Evolutionary conservation across 2,329 filamentous ascomycete genomes (phyloP), one percentile per base, ranked within the genome.

Genomic region (Chlorencoelia australis): DNA sequence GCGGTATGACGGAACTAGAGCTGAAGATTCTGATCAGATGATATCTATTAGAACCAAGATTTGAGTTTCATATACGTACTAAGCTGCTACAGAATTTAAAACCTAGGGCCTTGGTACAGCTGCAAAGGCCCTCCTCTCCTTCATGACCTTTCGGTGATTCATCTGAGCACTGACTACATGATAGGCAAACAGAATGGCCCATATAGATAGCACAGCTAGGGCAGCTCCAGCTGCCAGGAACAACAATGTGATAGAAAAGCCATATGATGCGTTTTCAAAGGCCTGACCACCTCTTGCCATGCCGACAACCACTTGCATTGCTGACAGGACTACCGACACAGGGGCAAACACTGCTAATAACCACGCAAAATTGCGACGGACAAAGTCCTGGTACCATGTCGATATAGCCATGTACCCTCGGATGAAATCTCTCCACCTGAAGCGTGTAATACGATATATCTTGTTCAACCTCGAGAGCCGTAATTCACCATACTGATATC

Each of bases 221-320:
- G 22, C 37, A 8, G 29, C 41, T 15, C 37, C 37, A 15, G 29
- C 29, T 17, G 25, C 33, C 5, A 39, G 2, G 13, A 45, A 31
- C n/a, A 43, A 35, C 14, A 32, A 37, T 18, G 35, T 25, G 15
- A 45, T 16, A 38, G 37, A 30, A 18, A 43, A 43, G 26, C 43
- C 32, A 37, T 41, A 45, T 10, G 30, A 42, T 20, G 26, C 35
- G 15, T 39, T 13, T 17, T 39, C 20, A 41, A 43, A 41, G 7
- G 29, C 40, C 14, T 10, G 3, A 13, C 32, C 15, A 5, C 14
- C 19, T 34, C 25, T 33, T 4, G 56, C 42, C 0, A 57, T 61
- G 5, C 56, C 55, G 15, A 68, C 47, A 4, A 61, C 65, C 8
- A 69, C 63, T 50, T 71, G 67, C 63, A 71, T 66, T 0, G 67